Evolutionary conservation across 345 rosid genomes (phyloP).

Genomic region (Hibiscus trionum): DNA sequence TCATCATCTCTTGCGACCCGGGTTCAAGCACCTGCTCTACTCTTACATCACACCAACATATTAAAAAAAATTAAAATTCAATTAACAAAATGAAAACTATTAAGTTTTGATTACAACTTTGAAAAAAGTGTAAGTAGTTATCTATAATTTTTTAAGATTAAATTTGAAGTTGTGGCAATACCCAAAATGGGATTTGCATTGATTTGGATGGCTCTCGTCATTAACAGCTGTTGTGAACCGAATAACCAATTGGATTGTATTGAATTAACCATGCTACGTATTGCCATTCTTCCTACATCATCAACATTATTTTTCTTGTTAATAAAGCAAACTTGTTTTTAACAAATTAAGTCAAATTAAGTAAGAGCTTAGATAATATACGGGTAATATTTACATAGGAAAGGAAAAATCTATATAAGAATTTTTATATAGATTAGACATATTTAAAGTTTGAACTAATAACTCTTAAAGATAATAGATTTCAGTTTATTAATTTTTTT

Average conservation of each 20-base stretch:
- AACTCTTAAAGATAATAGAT: too few relatives aligned
- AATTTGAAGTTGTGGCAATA: conserved; percentile 11
- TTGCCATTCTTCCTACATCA: conserved; percentile 20
- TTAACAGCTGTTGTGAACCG: conserved; percentile 22
- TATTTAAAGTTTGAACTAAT: too few relatives aligned
- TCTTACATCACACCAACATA: too few relatives aligned
- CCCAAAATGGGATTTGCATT: background rate
- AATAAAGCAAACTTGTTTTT: conserved; percentile 24
- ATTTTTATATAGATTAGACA: too few relatives aligned
- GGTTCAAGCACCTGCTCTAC: too few relatives aligned
- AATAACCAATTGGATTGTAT: conserved; percentile 25
- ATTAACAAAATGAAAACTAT: background rate
- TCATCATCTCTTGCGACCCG: too few relatives aligned
- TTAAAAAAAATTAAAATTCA: background rate
- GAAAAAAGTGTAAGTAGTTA: background rate
- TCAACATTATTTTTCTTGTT: conserved; percentile 16
- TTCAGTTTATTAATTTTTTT: too few relatives aligned
- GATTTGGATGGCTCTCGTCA: conserved; percentile 11
- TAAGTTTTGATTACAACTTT: background rate
- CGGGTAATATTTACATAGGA: conserved; percentile 2
- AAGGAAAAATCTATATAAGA: background rate
- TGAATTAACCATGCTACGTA: conserved; percentile 39
- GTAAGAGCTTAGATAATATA: conserved; percentile 19
- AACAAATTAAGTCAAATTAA: background rate
- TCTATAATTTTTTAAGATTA: conserved; percentile 1